A percentile compares a stretch with the other conserved stretches of the same genome.
Conservation (phyloP, 768 basidiomycete genomes). For the Termitomyces sp. region DNA sequence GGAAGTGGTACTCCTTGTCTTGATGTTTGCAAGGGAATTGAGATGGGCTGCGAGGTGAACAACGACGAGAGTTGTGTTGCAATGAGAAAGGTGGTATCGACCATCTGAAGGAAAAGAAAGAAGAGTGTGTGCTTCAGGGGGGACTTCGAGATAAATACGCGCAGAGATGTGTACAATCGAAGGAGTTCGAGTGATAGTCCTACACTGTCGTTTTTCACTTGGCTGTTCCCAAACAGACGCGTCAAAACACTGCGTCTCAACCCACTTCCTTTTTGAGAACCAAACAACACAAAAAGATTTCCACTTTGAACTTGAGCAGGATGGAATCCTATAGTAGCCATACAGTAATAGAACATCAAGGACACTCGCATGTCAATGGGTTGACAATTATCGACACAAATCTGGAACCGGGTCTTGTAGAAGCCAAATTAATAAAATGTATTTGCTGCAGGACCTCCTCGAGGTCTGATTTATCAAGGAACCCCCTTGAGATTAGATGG, state of each 20-base stretch:
- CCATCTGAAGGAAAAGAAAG: constrained; percentile 17
- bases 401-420: background rate
- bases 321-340: background rate
- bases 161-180: background rate
- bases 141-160: background rate
- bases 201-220: background rate
- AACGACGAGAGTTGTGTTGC: constrained; percentile 65
- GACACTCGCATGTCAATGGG: background rate
- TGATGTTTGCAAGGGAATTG: constrained; percentile 55
- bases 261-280: constrained; percentile 10
- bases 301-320: background rate
- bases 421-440: too few species aligned
- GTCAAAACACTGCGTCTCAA: constrained; percentile 10
- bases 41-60: constrained; percentile 47
- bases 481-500: background rate
- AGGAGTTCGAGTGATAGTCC: background rate
- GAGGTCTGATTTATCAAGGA: background rate
- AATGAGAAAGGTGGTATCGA: constrained; percentile 41
- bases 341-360: background rate
- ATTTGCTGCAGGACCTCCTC: background rate
- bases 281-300: background rate
- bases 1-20: constrained; percentile 52
- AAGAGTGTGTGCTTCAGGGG: background rate
- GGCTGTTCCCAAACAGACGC: constrained; percentile 3
- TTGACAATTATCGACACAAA: background rate